Evolutionary conservation across 2,329 filamentous ascomycete species (phyloP).

Genomic region (Westerdykella aurantiaca): DNA sequence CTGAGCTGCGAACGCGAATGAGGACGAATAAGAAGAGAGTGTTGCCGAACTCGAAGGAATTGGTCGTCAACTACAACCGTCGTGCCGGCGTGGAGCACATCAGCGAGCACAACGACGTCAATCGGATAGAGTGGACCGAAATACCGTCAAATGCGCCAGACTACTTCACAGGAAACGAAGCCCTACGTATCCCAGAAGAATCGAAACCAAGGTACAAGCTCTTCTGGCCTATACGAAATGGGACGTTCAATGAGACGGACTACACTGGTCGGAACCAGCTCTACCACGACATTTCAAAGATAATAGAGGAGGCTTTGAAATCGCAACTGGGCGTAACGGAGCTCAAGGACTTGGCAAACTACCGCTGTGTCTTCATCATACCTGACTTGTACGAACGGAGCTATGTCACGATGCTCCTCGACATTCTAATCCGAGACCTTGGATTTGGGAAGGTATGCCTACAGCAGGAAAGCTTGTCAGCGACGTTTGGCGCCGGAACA

Average conservation of each 20-base stretch:
- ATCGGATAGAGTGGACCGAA: constrained; percentile 94
- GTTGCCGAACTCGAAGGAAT: constrained; percentile 92
- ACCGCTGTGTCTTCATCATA: constrained; percentile 95
- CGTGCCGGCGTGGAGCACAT: constrained; percentile 80
- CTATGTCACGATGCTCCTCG: constrained; percentile 78
- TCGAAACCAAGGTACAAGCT: constrained; percentile 86
- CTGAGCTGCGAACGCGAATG: constrained; percentile 85
- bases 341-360: constrained; percentile 78
- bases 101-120: constrained; percentile 86
- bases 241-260: constrained; percentile 85
- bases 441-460: constrained; percentile 86
- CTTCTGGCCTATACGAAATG: constrained; percentile 83
- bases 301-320: constrained; percentile 80
- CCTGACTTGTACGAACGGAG: constrained; percentile 94
- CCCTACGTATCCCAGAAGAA: constrained; percentile 79
- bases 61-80: constrained; percentile 91
- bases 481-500: constrained; percentile 91
- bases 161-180: constrained; percentile 75
- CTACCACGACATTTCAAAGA: constrained; percentile 78
- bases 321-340: constrained; percentile 74
- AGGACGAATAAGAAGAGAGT: constrained; percentile 90
- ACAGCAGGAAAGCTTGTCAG: constrained; percentile 92
- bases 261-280: constrained; percentile 75
- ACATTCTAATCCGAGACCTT: constrained; percentile 82
- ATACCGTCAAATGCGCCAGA: constrained; percentile 62